Evolutionary conservation across 2,329 filamentous ascomycete genomes (phyloP).

Genomic region (Fusarium metavorans): DNA sequence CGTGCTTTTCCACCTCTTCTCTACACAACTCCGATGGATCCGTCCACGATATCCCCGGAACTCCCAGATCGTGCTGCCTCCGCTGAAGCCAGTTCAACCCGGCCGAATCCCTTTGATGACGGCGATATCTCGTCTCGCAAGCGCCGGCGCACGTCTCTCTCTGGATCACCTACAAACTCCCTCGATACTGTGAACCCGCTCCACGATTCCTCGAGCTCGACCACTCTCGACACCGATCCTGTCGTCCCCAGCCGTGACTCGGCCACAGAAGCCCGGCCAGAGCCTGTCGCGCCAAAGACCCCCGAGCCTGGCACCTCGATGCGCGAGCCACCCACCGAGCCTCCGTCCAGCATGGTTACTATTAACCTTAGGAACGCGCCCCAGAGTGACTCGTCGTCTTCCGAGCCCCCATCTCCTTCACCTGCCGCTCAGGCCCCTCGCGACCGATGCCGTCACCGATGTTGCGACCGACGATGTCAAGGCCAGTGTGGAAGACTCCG

Average conservation of each 20-base stretch:
- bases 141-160: constrained; percentile 70
- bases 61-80: constrained; percentile 70
- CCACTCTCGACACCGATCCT: constrained; percentile 47
- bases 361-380: constrained; percentile 68
- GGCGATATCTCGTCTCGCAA: constrained; percentile 68
- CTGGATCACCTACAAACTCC: constrained; percentile 66
- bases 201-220: constrained; percentile 48
- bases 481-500: constrained; percentile 60
- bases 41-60: constrained; percentile 61
- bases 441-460: constrained; percentile 1
- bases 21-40: constrained; percentile 66
- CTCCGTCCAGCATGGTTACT: constrained; percentile 68
- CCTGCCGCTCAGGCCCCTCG: constrained; percentile 38
- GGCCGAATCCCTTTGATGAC: constrained; percentile 74
- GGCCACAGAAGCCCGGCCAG: constrained; percentile 53
- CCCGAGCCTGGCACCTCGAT: constrained; percentile 52
- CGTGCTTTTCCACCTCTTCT: constrained; percentile 49
- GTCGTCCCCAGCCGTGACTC: constrained; percentile 41
- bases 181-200: constrained; percentile 56
- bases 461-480: constrained; percentile 49
- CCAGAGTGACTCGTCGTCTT: constrained; percentile 54
- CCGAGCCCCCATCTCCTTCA: constrained; percentile 58
- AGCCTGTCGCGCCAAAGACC: constrained; percentile 57
- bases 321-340: constrained; percentile 47
- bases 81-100: constrained; percentile 72